Evolutionary conservation across 768 basidiomycete genomes (phyloP).

Genomic region (Russula abietina): DNA sequence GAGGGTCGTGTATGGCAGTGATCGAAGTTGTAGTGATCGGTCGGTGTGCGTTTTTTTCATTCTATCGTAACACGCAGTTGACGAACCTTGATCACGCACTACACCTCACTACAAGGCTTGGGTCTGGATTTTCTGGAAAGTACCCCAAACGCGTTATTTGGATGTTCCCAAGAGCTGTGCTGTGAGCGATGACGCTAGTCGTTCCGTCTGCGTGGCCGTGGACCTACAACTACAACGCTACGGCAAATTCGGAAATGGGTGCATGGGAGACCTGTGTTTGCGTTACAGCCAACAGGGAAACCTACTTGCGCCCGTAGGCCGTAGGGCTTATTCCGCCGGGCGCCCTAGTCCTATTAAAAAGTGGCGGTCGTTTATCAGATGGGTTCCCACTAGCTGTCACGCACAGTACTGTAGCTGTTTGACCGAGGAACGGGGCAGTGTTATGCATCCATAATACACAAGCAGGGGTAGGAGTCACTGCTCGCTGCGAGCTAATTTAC

Average conservation of each 20-base stretch:
- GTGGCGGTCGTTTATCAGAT: neutral
- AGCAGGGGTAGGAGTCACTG: neutral
- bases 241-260: too few species aligned
- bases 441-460: neutral
- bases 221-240: neutral
- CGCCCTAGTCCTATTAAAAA: neutral
- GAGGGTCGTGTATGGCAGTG: neutral
- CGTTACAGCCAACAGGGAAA: neutral
- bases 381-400: neutral
- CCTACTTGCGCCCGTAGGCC: neutral
- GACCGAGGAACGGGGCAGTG: neutral
- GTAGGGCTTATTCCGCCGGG: neutral
- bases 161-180: neutral
- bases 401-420: neutral
- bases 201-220: too few species aligned
- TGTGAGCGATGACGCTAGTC: neutral
- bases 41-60: neutral
- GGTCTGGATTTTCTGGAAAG: neutral
- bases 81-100: neutral
- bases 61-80: neutral
- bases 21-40: neutral
- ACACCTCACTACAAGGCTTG: neutral
- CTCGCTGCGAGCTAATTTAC: neutral
- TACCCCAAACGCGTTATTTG: slow-evolving; percentile 4
- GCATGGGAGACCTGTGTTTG: too few species aligned